Evolutionary conservation across 805 yeast species (phyloP).

Genomic region (Maudiozyma saulgeensis): DNA sequence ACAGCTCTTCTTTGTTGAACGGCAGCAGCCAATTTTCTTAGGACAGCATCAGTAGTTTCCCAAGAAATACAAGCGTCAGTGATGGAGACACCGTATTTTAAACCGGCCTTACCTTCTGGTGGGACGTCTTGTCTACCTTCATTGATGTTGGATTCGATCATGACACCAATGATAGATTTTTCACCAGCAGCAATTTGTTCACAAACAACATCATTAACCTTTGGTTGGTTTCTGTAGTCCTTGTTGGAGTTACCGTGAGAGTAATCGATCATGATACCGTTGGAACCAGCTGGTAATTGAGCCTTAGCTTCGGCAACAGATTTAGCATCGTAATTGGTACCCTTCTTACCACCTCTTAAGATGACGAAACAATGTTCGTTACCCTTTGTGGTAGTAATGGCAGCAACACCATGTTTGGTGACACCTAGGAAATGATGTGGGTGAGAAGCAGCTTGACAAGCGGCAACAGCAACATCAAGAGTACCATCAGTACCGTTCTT

Average conservation of each 20-base stretch:
- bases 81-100: slow-evolving; percentile 90
- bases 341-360: slow-evolving; percentile 89
- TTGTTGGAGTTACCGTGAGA: slow-evolving; percentile 96
- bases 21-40: slow-evolving; percentile 69
- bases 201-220: slow-evolving; percentile 74
- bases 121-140: slow-evolving; percentile 89
- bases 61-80: slow-evolving; percentile 95
- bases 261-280: slow-evolving; percentile 85
- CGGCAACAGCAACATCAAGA: slow-evolving; percentile 86
- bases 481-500: slow-evolving; percentile 98
- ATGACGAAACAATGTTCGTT: slow-evolving; percentile 90
- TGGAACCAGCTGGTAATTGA: slow-evolving; percentile 38
- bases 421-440: slow-evolving; percentile 96
- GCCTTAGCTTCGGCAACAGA: slow-evolving; percentile 69
- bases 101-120: slow-evolving; percentile 43
- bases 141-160: slow-evolving; percentile 88
- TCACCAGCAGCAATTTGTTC: slow-evolving; percentile 79
- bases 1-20: slow-evolving; percentile 67
- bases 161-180: slow-evolving; percentile 73
- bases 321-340: slow-evolving; percentile 82
- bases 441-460: slow-evolving; percentile 82
- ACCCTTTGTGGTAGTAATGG: slow-evolving; percentile 93
- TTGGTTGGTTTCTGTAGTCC: slow-evolving; percentile 91
- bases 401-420: slow-evolving; percentile 94
- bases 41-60: slow-evolving; percentile 79